Conservation (phyloP, 805 yeast species). For the Teunomyces funiuensis region DNA sequence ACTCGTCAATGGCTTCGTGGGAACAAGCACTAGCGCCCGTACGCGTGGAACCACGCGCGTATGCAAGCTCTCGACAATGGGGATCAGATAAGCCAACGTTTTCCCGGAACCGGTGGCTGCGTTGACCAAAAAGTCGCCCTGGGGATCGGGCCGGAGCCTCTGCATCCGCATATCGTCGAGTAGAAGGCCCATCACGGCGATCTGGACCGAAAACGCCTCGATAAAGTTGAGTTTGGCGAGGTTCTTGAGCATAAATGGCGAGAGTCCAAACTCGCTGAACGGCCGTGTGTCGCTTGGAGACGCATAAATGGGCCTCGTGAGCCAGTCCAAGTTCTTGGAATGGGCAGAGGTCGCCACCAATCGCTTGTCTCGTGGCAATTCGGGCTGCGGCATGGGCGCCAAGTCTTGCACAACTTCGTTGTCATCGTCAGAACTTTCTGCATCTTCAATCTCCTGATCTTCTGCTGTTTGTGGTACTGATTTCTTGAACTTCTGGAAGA, state of each 20-base stretch:
- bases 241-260: conserved; percentile 45
- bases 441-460: conserved; percentile 31
- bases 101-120: conserved; percentile 97
- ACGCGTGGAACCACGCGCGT: conserved; percentile 67
- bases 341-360: conserved; percentile 28
- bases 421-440: conserved; percentile 14
- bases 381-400: conserved; percentile 86
- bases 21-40: conserved; percentile 78
- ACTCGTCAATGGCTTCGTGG: conserved; percentile 81
- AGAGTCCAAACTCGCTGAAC: conserved; percentile 50
- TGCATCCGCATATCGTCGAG: conserved; percentile 44
- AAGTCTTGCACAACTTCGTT: conserved; percentile 36
- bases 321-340: conserved; percentile 56
- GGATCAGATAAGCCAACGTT: conserved; percentile 84
- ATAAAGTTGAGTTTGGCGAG: conserved; percentile 46
- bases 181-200: conserved; percentile 58
- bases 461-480: conserved; percentile 19
- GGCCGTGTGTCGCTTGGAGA: conserved; percentile 46
- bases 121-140: conserved; percentile 82
- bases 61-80: conserved; percentile 69
- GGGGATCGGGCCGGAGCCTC: conserved; percentile 48
- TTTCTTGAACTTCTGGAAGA: conserved; percentile 20
- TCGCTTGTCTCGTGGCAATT: conserved; percentile 52
- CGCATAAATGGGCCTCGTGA: conserved; percentile 60
- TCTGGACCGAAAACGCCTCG: conserved; percentile 76